A percentile compares a stretch with the other conserved stretches of the same genome.
Evolutionary conservation across 495 filamentous ascomycete genomes (phyloP).

Genomic region (Chaetomidium leptoderma): DNA sequence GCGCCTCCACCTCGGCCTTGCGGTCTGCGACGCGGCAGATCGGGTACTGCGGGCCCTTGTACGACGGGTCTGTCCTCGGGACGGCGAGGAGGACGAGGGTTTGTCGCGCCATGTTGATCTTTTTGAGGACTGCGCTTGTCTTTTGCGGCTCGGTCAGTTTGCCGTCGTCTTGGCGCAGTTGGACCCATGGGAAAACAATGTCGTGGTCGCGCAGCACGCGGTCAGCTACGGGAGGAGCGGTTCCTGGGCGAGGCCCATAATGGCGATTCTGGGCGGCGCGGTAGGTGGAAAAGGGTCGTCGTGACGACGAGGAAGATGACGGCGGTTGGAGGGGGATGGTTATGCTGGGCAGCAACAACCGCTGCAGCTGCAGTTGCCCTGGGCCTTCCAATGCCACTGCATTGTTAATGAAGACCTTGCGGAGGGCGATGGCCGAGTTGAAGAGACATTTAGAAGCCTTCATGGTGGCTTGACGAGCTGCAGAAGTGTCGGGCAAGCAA

Average conservation of each 20-base stretch:
- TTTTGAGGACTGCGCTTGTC: conserved; percentile 42
- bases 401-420: conserved; percentile 36
- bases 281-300: conserved; percentile 10
- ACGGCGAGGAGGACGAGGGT: conserved; percentile 57
- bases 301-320: not conserved
- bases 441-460: conserved; percentile 35
- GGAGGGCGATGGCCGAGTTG: conserved; percentile 38
- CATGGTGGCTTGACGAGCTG: conserved; percentile 26
- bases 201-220: conserved; percentile 41
- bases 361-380: conserved; percentile 19
- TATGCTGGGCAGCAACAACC: conserved; percentile 19
- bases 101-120: conserved; percentile 47
- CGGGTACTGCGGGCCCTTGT: conserved; percentile 32
- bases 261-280: not conserved
- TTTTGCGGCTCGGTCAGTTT: conserved; percentile 44
- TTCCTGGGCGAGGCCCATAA: not conserved
- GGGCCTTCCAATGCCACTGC: conserved; percentile 7
- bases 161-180: conserved; percentile 51
- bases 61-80: conserved; percentile 5
- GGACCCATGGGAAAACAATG: conserved; percentile 52
- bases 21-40: conserved; percentile 64
- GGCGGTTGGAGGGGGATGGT: not conserved
- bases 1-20: conserved; percentile 26
- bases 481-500: too few relatives aligned
- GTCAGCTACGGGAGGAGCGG: not conserved